Evolutionary conservation across 129 eudicot species (phyloP).

Genomic region (Sambucus nigra): DNA sequence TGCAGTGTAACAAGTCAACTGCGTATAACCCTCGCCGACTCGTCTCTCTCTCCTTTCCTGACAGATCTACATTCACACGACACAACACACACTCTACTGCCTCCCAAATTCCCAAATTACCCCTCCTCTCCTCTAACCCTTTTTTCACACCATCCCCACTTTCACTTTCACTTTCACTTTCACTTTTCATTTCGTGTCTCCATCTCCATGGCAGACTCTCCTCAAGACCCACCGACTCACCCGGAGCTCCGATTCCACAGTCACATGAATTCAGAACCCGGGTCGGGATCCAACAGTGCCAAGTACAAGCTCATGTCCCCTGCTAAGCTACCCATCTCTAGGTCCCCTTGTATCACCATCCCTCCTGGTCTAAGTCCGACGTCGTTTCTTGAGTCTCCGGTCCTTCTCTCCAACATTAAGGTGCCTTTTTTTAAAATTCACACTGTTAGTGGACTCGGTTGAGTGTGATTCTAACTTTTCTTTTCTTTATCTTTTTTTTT

Average conservation of each 20-base stretch:
- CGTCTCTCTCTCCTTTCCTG: not conserved
- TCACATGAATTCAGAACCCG: conserved; percentile 22
- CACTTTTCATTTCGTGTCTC: conserved; percentile 22
- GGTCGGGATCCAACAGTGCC: conserved; percentile 47
- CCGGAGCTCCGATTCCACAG: conserved; percentile 21
- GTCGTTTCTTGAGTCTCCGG: conserved; percentile 94
- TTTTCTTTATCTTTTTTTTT: not conserved
- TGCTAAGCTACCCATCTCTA: conserved; percentile 88
- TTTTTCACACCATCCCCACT: not conserved
- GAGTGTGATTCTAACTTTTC: conserved; percentile 4
- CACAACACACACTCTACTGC: not conserved
- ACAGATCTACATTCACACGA: conserved; percentile 9
- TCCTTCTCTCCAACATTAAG: conserved; percentile 81
- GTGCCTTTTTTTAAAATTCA: too few relatives aligned
- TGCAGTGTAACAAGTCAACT: conserved; percentile 9
- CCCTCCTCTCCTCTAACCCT: not conserved
- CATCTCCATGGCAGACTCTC: conserved; percentile 13
- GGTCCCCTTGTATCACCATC: conserved; percentile 59
- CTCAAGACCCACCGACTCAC: conserved; percentile 4
- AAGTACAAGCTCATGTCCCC: conserved; percentile 94
- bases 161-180: not conserved
- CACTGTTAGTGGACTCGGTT: conserved; percentile 6
- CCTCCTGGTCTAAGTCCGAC: conserved; percentile 95
- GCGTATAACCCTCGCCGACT: not conserved
- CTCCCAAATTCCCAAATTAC: not conserved